Conservation (phyloP, 1,139 yeast species). For the Candida sojae region DNA sequence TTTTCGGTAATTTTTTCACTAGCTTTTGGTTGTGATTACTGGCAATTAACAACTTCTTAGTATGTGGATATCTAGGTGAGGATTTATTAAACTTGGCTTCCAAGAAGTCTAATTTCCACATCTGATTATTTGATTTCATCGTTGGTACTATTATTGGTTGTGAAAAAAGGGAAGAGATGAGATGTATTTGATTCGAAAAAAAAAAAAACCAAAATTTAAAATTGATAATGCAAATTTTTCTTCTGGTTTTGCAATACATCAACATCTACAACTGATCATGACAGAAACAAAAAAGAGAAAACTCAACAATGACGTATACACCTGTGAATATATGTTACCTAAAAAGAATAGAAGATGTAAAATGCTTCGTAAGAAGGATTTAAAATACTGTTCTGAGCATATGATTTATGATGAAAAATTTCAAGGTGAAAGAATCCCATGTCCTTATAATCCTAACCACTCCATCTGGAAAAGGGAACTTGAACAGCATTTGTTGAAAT, state of each 20-base stretch:
- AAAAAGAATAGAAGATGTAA: constrained; percentile 59
- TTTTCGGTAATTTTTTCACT: constrained; percentile 40
- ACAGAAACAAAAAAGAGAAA: constrained; percentile 18
- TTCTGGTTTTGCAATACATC: not conserved
- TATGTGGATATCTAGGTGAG: constrained; percentile 55
- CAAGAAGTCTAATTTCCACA: constrained; percentile 55
- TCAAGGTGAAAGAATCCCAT: constrained; percentile 54
- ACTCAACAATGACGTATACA: constrained; percentile 9
- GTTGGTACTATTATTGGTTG: not conserved
- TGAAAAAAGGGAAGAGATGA: constrained; percentile 14
- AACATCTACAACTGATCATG: constrained; percentile 1
- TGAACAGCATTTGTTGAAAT: constrained; percentile 58
- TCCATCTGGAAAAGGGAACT: constrained; percentile 66
- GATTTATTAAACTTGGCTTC: constrained; percentile 47
- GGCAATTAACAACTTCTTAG: constrained; percentile 51
- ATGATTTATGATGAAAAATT: constrained; percentile 21
- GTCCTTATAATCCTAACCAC: constrained; percentile 79
- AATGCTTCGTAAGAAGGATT: constrained; percentile 55
- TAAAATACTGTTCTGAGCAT: constrained; percentile 67
- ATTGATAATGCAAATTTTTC: not conserved
- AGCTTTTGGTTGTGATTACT: constrained; percentile 44
- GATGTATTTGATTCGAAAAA: not conserved
- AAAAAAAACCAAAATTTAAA: not conserved
- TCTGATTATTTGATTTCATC: constrained; percentile 17
- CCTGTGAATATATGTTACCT: constrained; percentile 48